Conservation (phyloP, 257 asterid species). For the Solanum pinnatisectum region DNA sequence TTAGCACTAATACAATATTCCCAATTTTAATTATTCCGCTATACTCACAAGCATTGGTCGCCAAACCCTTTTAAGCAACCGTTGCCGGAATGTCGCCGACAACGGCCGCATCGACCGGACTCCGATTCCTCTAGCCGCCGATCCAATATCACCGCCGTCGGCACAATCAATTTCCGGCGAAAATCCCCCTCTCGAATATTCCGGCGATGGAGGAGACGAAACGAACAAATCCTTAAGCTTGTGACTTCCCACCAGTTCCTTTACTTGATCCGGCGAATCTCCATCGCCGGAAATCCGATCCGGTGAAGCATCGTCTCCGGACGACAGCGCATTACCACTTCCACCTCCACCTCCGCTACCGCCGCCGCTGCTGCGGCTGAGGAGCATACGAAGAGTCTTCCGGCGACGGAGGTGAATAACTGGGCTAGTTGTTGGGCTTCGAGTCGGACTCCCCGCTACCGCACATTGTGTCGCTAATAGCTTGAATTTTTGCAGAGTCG, state of each 20-base stretch:
- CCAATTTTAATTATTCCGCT: slow-evolving; percentile 28
- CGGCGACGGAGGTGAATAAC: slow-evolving; percentile 85
- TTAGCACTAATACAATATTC: background rate
- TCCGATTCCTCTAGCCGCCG: slow-evolving; percentile 5
- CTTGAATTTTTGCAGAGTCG: slow-evolving; percentile 84
- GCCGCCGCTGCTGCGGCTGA: slow-evolving; percentile 36
- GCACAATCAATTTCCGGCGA: slow-evolving; percentile 4
- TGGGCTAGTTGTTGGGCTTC: slow-evolving; percentile 83
- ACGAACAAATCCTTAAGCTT: slow-evolving; percentile 54
- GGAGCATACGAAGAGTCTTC: slow-evolving; percentile 77
- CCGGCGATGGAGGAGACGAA: slow-evolving; percentile 31
- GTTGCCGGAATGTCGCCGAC: slow-evolving; percentile 48
- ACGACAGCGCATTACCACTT: background rate
- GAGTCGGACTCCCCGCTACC: slow-evolving; percentile 68
- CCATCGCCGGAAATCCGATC: slow-evolving; percentile 20
- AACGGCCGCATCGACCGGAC: slow-evolving; percentile 36
- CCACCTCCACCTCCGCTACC: background rate
- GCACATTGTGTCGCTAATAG: slow-evolving; percentile 69
- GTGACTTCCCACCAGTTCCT: slow-evolving; percentile 20
- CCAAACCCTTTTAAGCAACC: slow-evolving; percentile 54
- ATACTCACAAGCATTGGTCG: slow-evolving; percentile 51
- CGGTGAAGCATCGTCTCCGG: slow-evolving; percentile 18
- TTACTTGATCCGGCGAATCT: slow-evolving; percentile 18
- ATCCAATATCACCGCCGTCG: slow-evolving; percentile 14
- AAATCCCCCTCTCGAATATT: slow-evolving; percentile 24